phyloP scores from a whole-genome alignment of 768 basidiomycete genomes.

The Russula sp. region DNA sequence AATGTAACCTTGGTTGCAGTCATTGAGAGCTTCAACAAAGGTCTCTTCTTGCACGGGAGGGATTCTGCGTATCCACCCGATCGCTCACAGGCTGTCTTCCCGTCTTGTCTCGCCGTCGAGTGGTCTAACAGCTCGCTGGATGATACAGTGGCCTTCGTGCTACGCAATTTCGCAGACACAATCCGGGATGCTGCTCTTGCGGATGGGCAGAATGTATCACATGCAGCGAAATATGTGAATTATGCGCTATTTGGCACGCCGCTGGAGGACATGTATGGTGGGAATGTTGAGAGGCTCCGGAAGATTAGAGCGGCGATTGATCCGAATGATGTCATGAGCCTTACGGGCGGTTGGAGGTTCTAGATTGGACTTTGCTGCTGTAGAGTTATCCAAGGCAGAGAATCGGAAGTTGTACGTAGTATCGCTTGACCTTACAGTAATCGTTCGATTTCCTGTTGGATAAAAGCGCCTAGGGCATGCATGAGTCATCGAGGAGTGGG shows the following conservation, averaged over 20 bases:
- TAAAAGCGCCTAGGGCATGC: too few species aligned
- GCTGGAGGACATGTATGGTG: constrained; percentile 1
- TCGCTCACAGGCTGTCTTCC: constrained; percentile 17
- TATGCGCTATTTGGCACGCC: constrained; percentile 5
- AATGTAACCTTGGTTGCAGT: background rate
- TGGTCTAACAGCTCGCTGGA: constrained; percentile 38
- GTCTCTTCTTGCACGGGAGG: constrained; percentile 15
- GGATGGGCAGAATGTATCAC: constrained; percentile 29
- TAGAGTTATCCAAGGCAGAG: too few species aligned
- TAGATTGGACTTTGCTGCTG: background rate
- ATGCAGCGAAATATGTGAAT: background rate
- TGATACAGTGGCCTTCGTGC: constrained; percentile 41
- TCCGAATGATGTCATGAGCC: constrained; percentile 31
- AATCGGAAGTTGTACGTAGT: too few species aligned
- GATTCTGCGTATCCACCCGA: constrained; percentile 21
- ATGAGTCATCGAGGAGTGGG: too few species aligned
- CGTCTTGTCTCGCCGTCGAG: background rate
- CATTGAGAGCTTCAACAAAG: background rate
- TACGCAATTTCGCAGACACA: constrained; percentile 25
- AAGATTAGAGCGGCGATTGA: constrained; percentile 15
- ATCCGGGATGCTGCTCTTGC: constrained; percentile 1
- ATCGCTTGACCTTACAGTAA: too few species aligned
- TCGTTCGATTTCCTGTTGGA: too few species aligned
- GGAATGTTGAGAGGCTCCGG: background rate
- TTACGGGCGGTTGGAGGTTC: constrained; percentile 32